Conservation (phyloP, 2,329 filamentous ascomycete species). For the Annulohypoxylon truncatum region DNA sequence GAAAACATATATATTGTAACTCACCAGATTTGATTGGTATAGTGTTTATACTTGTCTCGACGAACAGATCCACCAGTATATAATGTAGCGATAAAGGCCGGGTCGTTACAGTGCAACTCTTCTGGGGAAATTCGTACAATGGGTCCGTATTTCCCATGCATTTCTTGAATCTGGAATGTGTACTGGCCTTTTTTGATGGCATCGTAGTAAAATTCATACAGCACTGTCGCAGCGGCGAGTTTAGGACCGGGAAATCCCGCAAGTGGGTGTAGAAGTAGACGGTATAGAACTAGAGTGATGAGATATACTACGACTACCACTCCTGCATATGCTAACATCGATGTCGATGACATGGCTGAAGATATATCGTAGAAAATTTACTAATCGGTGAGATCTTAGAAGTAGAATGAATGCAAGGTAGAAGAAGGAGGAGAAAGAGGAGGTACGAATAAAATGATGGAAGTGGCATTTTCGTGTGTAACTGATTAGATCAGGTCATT, state of each 20-base stretch:
- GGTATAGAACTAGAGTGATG: background rate
- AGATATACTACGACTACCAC: background rate
- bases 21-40: constrained; percentile 33
- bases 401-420: too few species aligned
- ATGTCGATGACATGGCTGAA: background rate
- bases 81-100: constrained; percentile 52
- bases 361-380: too few species aligned
- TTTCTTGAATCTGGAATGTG: constrained; percentile 6
- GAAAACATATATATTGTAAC: background rate
- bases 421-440: too few species aligned
- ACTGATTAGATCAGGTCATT: too few species aligned
- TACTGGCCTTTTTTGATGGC: constrained; percentile 5
- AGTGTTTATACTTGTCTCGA: constrained; percentile 42
- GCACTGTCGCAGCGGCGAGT: constrained; percentile 1
- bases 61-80: constrained; percentile 46
- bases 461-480: too few species aligned
- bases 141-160: constrained; percentile 35
- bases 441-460: too few species aligned
- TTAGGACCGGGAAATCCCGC: constrained; percentile 5
- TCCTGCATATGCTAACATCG: background rate
- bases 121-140: constrained; percentile 54
- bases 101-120: constrained; percentile 53
- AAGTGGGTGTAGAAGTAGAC: constrained; percentile 5
- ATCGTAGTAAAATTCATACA: constrained; percentile 14
- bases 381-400: too few species aligned